These are phyloP conservation scores for Conticribra guillardii DNA, from an alignment of 108 stramenopile genomes.

Conservation along the genomic window DNA sequence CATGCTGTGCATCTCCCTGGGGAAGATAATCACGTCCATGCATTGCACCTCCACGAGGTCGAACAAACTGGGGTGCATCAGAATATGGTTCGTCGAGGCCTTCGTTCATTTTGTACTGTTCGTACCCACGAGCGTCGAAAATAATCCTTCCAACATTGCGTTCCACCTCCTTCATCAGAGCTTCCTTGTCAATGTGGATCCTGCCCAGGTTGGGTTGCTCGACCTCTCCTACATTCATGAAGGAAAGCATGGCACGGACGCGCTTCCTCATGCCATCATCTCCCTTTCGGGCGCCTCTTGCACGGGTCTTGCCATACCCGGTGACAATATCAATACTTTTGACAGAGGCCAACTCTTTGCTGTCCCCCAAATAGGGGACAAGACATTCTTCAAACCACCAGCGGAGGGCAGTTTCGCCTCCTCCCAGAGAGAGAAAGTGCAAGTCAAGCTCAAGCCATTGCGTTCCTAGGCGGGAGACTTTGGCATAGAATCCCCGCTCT, in stretches of 20 bases:
- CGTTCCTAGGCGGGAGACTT: conserved; percentile 79
- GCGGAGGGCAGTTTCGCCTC: conserved; percentile 82
- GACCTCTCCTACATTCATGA: conserved; percentile 78
- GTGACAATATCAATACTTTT: conserved; percentile 88
- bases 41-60: conserved; percentile 68
- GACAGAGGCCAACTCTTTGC: conserved; percentile 71
- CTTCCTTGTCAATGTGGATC: conserved; percentile 77
- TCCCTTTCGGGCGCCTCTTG: conserved; percentile 74
- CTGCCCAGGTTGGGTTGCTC: conserved; percentile 84
- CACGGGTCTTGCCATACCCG: conserved; percentile 87
- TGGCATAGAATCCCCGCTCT: conserved; percentile 80
- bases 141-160: conserved; percentile 73
- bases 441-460: conserved; percentile 90
- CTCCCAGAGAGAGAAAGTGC: conserved; percentile 85
- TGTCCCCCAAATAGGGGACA: conserved; percentile 75
- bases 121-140: conserved; percentile 78
- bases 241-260: conserved; percentile 81
- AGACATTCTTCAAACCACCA: conserved; percentile 92
- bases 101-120: conserved; percentile 48
- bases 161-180: conserved; percentile 64
- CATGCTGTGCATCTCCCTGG: conserved; percentile 38
- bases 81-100: conserved; percentile 55
- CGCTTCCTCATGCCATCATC: conserved; percentile 88
- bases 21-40: conserved; percentile 33
- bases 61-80: conserved; percentile 73